Percentiles rank a stretch among this genome's conserved stretches.
These are phyloP conservation scores for Podospora anserina DNA, from an alignment of 495 filamentous ascomycete species.

Conservation along the genomic window DNA sequence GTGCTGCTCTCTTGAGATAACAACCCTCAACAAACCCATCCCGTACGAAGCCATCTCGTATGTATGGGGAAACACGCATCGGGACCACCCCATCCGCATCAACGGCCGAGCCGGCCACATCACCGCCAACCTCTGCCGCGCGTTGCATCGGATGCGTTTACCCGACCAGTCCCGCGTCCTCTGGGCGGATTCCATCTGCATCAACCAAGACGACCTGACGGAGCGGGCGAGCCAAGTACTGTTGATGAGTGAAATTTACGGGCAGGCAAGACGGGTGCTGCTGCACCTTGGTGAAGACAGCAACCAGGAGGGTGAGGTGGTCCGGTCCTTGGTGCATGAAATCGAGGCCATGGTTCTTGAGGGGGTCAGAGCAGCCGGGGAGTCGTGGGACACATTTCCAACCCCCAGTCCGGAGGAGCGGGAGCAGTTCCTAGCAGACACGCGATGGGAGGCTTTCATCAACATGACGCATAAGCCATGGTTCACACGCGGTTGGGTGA, in stretches of 20 bases:
- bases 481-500: conserved; percentile 19
- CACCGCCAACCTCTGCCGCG: not conserved
- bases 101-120: not conserved
- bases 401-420: too few relatives aligned
- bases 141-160: not conserved
- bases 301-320: not conserved
- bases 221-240: conserved; percentile 35
- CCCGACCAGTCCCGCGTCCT: not conserved
- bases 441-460: conserved; percentile 10
- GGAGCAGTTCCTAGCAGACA: not conserved
- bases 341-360: conserved; percentile 3
- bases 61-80: not conserved
- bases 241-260: conserved; percentile 35
- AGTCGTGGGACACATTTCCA: not conserved
- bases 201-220: conserved; percentile 33
- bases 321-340: conserved; percentile 19
- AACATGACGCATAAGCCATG: conserved; percentile 9
- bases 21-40: not conserved
- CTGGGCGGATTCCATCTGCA: conserved; percentile 40
- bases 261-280: conserved; percentile 26
- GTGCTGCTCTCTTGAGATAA: not conserved
- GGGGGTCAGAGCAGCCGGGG: not conserved
- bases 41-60: not conserved
- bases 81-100: not conserved
- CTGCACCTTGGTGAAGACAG: conserved; percentile 32